Base-by-base conservation (phyloP, 2,329 filamentous ascomycete genomes). In the Colletotrichum zoysiae region DNA sequence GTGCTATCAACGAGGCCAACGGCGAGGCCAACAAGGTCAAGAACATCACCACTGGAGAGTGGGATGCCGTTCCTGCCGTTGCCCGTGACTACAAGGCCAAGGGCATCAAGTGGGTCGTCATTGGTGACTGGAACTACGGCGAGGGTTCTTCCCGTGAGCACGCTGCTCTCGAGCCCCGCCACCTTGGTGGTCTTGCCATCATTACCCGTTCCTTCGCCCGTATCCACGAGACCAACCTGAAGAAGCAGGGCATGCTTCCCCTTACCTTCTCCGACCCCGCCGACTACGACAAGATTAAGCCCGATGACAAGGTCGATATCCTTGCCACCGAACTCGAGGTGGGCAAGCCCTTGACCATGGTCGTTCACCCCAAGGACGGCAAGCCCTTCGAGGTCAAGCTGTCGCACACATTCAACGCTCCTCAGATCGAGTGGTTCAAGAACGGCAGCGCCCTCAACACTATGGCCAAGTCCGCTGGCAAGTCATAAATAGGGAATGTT, bases 241-340 rank as follows among this genome's bases (percentile, higher is more conserved):
- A 99, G 94, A 99, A 99, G 92, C 96, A 99, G 91, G 96, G 96
- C 86, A 98, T 99, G 95, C 93, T 99, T 86, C 96, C 96, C 79
- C 90, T 99, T 76, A 98, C 95, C 79, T 99, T 99, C 87, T 85
- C 90, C 70, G 91, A 98, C 82, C 95, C 95, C 69, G 95, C 92
- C 82, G 96, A 99, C 85, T 99, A 99, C 85, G 96, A 99, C 84
- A 97, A 94, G 90, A 95, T 99, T 84, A 90, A 92, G 82, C 93
- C 95, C 76, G 92, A 96, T 74, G 96, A 97, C 88, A 95, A 92
- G 86, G 84, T 98, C 77, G 95, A 98, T 83, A 87, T 99, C 73
- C 85, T 95, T 79, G 92, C 90, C 89, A 98, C 95, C 57, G 89
- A 98, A 86, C 87, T 99, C 74, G 94, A 89, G 70, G 94, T 97